phyloP scores from a whole-genome alignment of 805 yeast genomes.

The Cyberlindnera maclurae region DNA sequence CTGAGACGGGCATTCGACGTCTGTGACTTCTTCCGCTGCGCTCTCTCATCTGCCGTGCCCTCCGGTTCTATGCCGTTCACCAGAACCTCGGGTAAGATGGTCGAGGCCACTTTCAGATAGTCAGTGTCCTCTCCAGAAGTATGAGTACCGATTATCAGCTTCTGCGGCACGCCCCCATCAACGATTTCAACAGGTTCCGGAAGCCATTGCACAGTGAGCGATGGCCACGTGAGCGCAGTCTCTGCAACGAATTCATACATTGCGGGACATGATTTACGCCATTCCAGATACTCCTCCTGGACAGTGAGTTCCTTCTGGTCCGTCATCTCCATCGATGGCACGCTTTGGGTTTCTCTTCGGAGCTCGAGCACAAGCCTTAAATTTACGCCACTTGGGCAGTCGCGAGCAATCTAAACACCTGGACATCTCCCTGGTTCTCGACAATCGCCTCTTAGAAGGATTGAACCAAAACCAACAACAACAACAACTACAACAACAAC shows the following conservation, averaged over 20 bases:
- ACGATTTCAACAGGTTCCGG: constrained; percentile 33
- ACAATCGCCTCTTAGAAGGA: neutral
- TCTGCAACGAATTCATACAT: constrained; percentile 83
- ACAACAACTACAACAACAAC: too few relatives aligned
- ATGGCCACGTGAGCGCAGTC: constrained; percentile 77
- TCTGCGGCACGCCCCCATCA: constrained; percentile 34
- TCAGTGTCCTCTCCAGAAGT: constrained; percentile 64
- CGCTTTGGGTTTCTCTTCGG: too few relatives aligned
- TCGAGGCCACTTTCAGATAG: constrained; percentile 57
- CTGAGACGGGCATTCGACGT: constrained; percentile 47
- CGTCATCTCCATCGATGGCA: constrained; percentile 7
- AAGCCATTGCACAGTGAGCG: constrained; percentile 72
- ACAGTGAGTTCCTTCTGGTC: constrained; percentile 26
- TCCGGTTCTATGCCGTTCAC: constrained; percentile 7
- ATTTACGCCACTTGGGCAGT: too few relatives aligned
- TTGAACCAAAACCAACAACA: neutral
- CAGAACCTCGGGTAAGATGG: constrained; percentile 47
- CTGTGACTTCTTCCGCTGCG: constrained; percentile 11
- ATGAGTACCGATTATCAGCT: constrained; percentile 62
- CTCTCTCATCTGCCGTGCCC: constrained; percentile 3
- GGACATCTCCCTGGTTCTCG: neutral
- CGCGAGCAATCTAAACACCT: neutral
- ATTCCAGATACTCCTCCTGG: constrained; percentile 59
- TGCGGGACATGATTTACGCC: constrained; percentile 75
- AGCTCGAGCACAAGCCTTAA: too few relatives aligned